Conservation (phyloP, 2,329 filamentous ascomycete species). For the Fusarium fracticaudum region DNA sequence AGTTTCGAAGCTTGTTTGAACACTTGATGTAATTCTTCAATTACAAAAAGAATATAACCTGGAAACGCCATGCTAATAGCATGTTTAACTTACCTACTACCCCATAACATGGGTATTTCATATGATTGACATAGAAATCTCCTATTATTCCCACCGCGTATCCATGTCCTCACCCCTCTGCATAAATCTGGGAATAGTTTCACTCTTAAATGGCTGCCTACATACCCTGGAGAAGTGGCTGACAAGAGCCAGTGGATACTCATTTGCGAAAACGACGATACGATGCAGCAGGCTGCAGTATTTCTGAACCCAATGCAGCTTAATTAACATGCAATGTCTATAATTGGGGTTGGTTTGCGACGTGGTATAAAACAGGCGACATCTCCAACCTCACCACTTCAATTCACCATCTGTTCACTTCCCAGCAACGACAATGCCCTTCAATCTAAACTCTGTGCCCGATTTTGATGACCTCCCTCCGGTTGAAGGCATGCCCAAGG, state of each 20-base stretch:
- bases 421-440: not conserved
- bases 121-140: accelerated
- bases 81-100: not conserved
- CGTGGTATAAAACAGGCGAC: slow-evolving; percentile 7
- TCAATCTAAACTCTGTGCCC: slow-evolving; percentile 5
- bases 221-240: not conserved
- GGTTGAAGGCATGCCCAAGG: slow-evolving; percentile 56
- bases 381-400: not conserved
- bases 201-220: not conserved
- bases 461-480: slow-evolving; percentile 26
- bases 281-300: not conserved
- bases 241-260: slow-evolving; percentile 12
- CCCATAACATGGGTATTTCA: accelerated
- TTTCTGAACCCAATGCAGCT: not conserved
- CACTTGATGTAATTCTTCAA: accelerated
- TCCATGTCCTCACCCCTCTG: accelerated
- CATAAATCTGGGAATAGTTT: not conserved
- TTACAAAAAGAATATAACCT: accelerated
- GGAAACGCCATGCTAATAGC: accelerated
- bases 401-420: not conserved
- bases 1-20: accelerated
- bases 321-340: not conserved
- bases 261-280: slow-evolving; percentile 7
- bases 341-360: not conserved
- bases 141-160: accelerated